Evolutionary conservation across 2,329 filamentous ascomycete species (phyloP), one percentile per base, ranked within the genome.

Genomic region (Acrocalymma vagum): DNA sequence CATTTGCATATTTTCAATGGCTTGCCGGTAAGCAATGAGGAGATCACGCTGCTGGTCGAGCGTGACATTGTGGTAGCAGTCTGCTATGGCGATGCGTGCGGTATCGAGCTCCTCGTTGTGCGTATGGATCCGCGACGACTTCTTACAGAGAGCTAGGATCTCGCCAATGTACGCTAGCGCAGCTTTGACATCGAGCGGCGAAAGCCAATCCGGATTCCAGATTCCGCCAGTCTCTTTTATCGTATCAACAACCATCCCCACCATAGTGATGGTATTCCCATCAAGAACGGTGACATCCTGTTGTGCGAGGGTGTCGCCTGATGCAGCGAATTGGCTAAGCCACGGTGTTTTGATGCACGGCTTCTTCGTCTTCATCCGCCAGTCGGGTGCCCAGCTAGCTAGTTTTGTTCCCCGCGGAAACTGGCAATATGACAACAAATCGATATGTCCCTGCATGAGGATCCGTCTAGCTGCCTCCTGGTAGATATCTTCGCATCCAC

Each of bases 341-440:
- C 29, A 40, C 9, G 23, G 7, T n/a, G 18, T 11, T 22, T 27
- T 9, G 9, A 6, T 11, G 13, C 14, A 28, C 8, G 37, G 37
- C 16, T 14, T 13, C 21, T 16, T 8, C 6, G 29, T 14, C 15
- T 30, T 16, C 29, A 20, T 20, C 13, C 20, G 22, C 37, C 37
- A 33, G 23, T 40, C 29, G 11, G 28, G 29, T 9, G 22, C 37
- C 37, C 29, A 40, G 11, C 20, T 24, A 22, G 22, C 14, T 40
- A 24, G 20, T 30, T n/a, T 25, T 29, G 25, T 35, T 20, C 20
- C n/a, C 20, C 25, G 17, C 17, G 25, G 25, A 16, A 25, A 29
- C 18, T 29, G 30, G 13, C 25, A 42, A 16, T 3, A 30, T 24
- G 17, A 24, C 30, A 23, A 34, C 30, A n/a, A n/a, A n/a, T n/a